Evolutionary conservation across 495 filamentous ascomycete species (phyloP), one percentile per base, ranked within the genome.

Genomic region (Penicillium egyptiacum): DNA sequence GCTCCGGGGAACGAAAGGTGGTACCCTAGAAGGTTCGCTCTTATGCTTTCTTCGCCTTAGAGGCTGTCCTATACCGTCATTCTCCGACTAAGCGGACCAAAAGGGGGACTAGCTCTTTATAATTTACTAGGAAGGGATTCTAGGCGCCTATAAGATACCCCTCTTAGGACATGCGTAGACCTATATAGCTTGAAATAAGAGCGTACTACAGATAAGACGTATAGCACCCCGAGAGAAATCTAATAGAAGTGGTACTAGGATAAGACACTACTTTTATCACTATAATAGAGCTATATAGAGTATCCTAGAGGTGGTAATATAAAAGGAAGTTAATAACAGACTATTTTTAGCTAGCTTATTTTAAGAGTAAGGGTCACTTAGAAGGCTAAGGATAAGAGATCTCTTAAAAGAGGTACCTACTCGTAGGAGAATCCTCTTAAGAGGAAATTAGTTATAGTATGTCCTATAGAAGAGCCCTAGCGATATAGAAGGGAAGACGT

Each of bases 91-190:
- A n/a, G n/a, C n/a, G n/a, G n/a, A n/a, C n/a, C n/a, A n/a, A n/a
- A n/a, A n/a, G n/a, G n/a, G n/a, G n/a, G n/a, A n/a, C n/a, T n/a
- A n/a, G n/a, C n/a, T n/a, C n/a, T n/a, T n/a, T n/a, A n/a, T n/a
- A n/a, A n/a, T n/a, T n/a, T n/a, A n/a, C n/a, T n/a, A n/a, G 2
- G 35, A 45, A 35, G 30, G 47, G 2, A 50, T 50, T 30, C 47
- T 50, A 50, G 5, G 17, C 7, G 17, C 55, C 58, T 52, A 55
- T 66, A 41, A 50, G 57, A 60, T 41, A 59, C 55, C 56, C 42
- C 42, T 66, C 53, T 66, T 57, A 55, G 59, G 53, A 58, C 25
- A 50, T 56, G 49, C 45, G 53, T 50, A 49, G 54, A 19, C 53
- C 56, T 48, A 44, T 51, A 20, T 37, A 8, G 47, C 47, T 50